Evolutionary conservation across 208 protist species (phyloP).

Genomic region (Trypanosoma scelopori): DNA sequence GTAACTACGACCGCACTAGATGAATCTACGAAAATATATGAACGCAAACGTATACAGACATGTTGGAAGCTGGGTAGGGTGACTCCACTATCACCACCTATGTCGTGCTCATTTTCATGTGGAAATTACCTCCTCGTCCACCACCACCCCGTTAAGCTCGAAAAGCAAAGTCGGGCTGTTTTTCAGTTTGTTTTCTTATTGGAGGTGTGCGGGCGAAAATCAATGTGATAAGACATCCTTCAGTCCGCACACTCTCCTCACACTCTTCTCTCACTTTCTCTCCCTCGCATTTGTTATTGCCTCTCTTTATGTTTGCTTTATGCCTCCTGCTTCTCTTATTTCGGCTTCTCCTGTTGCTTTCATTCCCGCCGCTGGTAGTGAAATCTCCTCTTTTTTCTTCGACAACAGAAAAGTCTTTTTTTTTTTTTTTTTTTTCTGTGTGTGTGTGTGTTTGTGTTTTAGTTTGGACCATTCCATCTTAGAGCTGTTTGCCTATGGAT

Average conservation of each 20-base stretch:
- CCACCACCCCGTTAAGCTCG: no score
- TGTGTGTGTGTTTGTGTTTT: background rate
- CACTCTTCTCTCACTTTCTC: no score
- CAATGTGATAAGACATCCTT: no score
- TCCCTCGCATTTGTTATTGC: background rate
- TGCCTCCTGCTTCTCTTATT: background rate
- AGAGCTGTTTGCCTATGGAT: slow-evolving; percentile 38
- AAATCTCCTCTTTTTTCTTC: slow-evolving; percentile 3
- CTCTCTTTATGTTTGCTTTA: slow-evolving; percentile 1
- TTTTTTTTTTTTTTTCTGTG: slow-evolving; percentile 1
- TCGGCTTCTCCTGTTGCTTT: slow-evolving; percentile 1
- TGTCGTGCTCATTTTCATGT: slow-evolving; percentile 2
- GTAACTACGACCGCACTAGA: slow-evolving; percentile 47
- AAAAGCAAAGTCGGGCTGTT: no score
- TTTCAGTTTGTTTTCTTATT: no score
- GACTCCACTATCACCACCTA: background rate
- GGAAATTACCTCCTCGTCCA: background rate
- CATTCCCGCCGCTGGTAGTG: background rate
- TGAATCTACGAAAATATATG: background rate
- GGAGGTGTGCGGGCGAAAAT: no score
- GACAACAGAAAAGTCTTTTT: background rate
- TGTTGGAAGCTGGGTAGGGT: background rate
- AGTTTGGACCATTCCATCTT: background rate
- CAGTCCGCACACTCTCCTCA: no score
- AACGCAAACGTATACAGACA: background rate